phyloP scores from a whole-genome alignment of 345 rosid genomes.

The Cardamine occulta region DNA sequence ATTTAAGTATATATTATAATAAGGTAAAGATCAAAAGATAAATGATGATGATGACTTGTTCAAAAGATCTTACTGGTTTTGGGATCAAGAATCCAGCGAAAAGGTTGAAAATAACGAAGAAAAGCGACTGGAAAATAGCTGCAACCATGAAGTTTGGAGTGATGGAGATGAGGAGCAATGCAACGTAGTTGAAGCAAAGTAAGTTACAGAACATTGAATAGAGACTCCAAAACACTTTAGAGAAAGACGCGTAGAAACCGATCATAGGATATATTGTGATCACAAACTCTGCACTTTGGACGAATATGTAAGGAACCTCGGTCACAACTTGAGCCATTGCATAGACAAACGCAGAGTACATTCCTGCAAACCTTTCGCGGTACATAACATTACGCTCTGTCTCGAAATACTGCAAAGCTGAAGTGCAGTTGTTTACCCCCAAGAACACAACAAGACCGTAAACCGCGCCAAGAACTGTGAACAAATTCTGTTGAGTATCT shows the following conservation, averaged over 20 bases:
- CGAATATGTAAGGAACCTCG: constrained; percentile 69
- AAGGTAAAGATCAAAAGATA: constrained; percentile 1
- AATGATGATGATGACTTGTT: background rate
- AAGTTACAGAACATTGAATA: constrained; percentile 63
- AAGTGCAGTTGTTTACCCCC: constrained; percentile 68
- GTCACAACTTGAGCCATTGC: constrained; percentile 73
- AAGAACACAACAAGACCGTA: constrained; percentile 55
- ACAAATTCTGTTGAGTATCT: constrained; percentile 64
- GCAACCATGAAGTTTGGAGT: constrained; percentile 70
- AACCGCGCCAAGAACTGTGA: constrained; percentile 63
- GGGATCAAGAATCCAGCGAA: constrained; percentile 78
- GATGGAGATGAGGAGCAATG: constrained; percentile 64
- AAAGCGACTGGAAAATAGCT: constrained; percentile 49
- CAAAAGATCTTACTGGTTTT: constrained; percentile 55
- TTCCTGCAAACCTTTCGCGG: constrained; percentile 81
- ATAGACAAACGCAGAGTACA: constrained; percentile 77
- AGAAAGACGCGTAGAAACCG: constrained; percentile 56
- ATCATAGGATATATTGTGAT: constrained; percentile 70
- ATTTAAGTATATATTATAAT: background rate
- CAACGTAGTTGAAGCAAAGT: constrained; percentile 62
- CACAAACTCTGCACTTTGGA: constrained; percentile 50
- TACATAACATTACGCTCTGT: constrained; percentile 70
- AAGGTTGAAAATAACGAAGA: constrained; percentile 54
- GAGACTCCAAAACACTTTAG: constrained; percentile 68
- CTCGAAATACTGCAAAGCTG: constrained; percentile 59